phyloP scores from a whole-genome alignment of 352 stramenopile genomes.

The Phytopythium chamaehyphon region DNA sequence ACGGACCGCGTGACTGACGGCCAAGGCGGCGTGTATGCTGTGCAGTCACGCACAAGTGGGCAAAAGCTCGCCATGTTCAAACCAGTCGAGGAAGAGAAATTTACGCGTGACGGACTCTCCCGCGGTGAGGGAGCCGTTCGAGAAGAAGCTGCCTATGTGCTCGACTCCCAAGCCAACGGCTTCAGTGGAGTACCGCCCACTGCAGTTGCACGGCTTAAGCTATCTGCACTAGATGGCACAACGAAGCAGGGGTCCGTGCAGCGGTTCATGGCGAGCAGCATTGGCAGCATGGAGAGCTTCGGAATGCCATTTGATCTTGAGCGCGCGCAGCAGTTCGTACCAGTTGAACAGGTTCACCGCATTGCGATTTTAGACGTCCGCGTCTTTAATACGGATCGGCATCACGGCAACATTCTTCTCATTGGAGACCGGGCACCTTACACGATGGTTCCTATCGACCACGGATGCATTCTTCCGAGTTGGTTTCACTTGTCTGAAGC shows the following conservation, averaged over 20 bases:
- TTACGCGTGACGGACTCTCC: constrained; percentile 63
- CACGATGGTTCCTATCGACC: constrained; percentile 75
- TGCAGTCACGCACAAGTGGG: constrained; percentile 59
- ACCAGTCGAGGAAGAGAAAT: constrained; percentile 72
- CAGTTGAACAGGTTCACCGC: constrained; percentile 74
- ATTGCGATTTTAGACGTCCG: constrained; percentile 81
- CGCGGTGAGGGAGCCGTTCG: constrained; percentile 70
- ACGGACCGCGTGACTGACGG: constrained; percentile 55
- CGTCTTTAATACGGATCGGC: constrained; percentile 85
- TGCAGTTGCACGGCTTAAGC: constrained; percentile 55
- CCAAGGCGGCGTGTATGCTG: constrained; percentile 67
- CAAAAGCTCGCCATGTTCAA: constrained; percentile 84
- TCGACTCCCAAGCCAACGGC: constrained; percentile 60
- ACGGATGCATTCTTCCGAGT: constrained; percentile 74
- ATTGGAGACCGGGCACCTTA: constrained; percentile 74
- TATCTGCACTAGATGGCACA: constrained; percentile 29
- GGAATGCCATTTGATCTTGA: constrained; percentile 68
- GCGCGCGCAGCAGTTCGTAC: constrained; percentile 57
- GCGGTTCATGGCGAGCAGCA: constrained; percentile 73
- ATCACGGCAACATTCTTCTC: constrained; percentile 77
- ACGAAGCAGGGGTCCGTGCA: constrained; percentile 74
- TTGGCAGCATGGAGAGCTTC: constrained; percentile 79
- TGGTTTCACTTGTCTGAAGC: constrained; percentile 79
- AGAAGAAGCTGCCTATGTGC: constrained; percentile 71
- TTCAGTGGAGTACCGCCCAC: constrained; percentile 78